Percentiles rank a stretch among this genome's conserved stretches.
Conservation (phyloP, 2,329 filamentous ascomycete species). For the Sclerotinia minor region DNA sequence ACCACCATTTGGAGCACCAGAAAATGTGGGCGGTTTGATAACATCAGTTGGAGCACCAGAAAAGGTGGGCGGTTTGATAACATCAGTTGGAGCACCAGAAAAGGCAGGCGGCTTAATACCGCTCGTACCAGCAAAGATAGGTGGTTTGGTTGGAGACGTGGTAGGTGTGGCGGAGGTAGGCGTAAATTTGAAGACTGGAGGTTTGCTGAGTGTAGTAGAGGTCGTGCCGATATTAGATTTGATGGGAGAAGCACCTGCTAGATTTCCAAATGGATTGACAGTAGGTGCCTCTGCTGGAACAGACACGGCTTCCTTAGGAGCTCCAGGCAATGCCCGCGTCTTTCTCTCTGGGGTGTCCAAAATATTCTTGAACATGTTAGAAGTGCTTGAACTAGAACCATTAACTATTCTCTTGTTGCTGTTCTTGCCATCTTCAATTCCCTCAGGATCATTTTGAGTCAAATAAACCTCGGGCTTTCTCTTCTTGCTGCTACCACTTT, state of each 20-base stretch:
- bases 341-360: conserved; percentile 39
- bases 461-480: conserved; percentile 40
- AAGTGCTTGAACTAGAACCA: conserved; percentile 38
- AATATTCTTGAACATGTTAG: conserved; percentile 40
- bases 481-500: conserved; percentile 30
- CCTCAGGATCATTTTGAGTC: conserved; percentile 36
- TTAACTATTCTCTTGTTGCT: conserved; percentile 31
- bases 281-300: conserved; percentile 31
- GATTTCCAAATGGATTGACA: conserved; percentile 37
- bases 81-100: conserved; percentile 4
- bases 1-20: conserved; percentile 15
- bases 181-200: neutral
- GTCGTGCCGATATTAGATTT: conserved; percentile 20
- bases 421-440: conserved; percentile 30
- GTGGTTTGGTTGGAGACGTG: conserved; percentile 27
- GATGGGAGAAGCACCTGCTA: conserved; percentile 32
- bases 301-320: conserved; percentile 10
- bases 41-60: conserved; percentile 5
- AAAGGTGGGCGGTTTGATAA: conserved; percentile 8
- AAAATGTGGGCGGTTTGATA: conserved; percentile 14
- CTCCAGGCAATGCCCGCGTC: conserved; percentile 20
- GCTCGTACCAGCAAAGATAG: conserved; percentile 12
- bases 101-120: conserved; percentile 18
- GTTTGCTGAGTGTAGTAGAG: conserved; percentile 15
- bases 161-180: conserved; percentile 16